Conservation (phyloP, 768 basidiomycete genomes). For the Naganishia vishniacii region DNA sequence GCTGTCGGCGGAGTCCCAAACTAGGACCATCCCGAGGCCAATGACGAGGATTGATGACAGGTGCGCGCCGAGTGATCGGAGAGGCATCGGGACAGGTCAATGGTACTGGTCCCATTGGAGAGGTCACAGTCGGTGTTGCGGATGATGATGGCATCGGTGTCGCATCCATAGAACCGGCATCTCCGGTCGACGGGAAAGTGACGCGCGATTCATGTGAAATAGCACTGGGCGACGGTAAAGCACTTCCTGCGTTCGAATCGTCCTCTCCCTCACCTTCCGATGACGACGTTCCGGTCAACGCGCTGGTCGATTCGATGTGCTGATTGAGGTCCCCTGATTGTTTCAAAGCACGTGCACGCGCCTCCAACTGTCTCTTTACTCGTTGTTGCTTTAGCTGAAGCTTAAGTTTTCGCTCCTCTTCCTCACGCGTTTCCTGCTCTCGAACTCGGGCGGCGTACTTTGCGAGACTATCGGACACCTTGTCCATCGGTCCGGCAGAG, state of each 20-base stretch:
- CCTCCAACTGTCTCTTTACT: not conserved
- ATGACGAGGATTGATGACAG: slow-evolving; percentile 29
- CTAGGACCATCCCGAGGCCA: slow-evolving; percentile 18
- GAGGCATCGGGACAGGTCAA: slow-evolving; percentile 7
- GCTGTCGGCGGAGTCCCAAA: slow-evolving; percentile 31
- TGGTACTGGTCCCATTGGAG: not conserved
- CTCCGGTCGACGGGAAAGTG: slow-evolving; percentile 10
- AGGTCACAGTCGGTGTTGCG: slow-evolving; percentile 8
- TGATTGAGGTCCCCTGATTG: too few species aligned
- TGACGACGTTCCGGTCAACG: slow-evolving; percentile 7
- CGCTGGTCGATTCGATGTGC: slow-evolving; percentile 12
- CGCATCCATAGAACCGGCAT: not conserved
- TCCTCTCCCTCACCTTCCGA: slow-evolving; percentile 12
- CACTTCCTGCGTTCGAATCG: not conserved
- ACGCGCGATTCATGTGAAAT: not conserved
- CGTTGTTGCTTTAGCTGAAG: not conserved
- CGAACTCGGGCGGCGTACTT: slow-evolving; percentile 10
- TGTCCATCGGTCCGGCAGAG: slow-evolving; percentile 8
- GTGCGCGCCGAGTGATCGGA: slow-evolving; percentile 7
- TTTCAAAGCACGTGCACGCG: slow-evolving; percentile 8
- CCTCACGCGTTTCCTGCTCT: slow-evolving; percentile 1
- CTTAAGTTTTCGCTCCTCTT: not conserved
- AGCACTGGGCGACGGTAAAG: not conserved
- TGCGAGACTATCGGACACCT: slow-evolving; percentile 5
- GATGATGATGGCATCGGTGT: slow-evolving; percentile 4